Base-by-base conservation (phyloP, 306 rosid genomes). In the Inga oerstediana region DNA sequence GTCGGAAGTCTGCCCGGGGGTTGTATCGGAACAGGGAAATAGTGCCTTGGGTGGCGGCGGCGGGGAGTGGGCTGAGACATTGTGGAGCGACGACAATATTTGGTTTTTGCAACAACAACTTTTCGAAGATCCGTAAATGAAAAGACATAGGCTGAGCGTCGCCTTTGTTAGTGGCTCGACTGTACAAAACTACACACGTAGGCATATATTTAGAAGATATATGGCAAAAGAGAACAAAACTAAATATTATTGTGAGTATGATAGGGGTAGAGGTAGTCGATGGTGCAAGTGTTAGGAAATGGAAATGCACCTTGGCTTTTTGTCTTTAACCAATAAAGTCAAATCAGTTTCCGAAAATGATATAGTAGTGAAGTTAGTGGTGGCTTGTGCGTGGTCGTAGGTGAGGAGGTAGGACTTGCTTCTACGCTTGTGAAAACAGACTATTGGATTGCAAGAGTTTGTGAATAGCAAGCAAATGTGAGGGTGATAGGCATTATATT, bases 1-100 rank as follows among this genome's bases (percentile, higher is more conserved):
- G 22, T 68, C 84, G 27, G 84, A 66, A 39, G 17, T 17, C 10
- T 54, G 84, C 58, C 39, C 73, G 3, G n/a, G 12, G 58, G 56
- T 5, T 11, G 34, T n/a, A 0, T 4, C 15, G 5, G 84, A 73
- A 15, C 78, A 74, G 49, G 45, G 64, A 70, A 43, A 61, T 22
- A 35, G 54, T 71, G 35, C 10, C 19, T 12, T 19, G 77, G 22
- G 59, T 32, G 62, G 41, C 52, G 84, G 83, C 41, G 93, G 83
- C 59, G 93, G 90, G 79, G 93, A 86, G 66, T 52, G 76, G 41
- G 39, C 34, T 2, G 88, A 91, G 48, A 72, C 75, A 51, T 70
- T 88, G 81, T 93, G 97, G 95, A 81, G 82, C 30, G 94, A 90
- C 34, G 91, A 93, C 74, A 86, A 80, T 64, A 64, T 86, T 52